Conservation (phyloP, 1,284 basidiomycete species). For the Megacollybia platyphylla region DNA sequence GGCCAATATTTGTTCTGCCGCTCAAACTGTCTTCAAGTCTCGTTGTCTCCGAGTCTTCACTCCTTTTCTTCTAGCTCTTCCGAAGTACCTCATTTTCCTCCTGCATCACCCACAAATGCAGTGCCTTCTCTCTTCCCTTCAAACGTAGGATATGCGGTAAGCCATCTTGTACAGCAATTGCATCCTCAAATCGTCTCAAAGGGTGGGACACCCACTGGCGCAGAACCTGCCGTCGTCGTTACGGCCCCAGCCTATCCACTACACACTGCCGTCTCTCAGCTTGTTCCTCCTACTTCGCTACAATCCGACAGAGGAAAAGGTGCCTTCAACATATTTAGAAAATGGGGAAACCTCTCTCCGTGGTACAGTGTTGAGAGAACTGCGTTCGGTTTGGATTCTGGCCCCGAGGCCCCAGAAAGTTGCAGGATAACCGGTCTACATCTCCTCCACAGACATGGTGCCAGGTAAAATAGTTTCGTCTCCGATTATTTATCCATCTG, state of each 20-base stretch:
- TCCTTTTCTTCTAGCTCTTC: constrained; percentile 62
- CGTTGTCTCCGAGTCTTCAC: constrained; percentile 16
- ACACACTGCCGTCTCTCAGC: constrained; percentile 56
- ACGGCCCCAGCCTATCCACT: constrained; percentile 71
- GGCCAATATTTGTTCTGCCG: constrained; percentile 27
- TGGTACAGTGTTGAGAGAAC: constrained; percentile 55
- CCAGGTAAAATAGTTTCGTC: constrained; percentile 21
- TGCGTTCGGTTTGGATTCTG: constrained; percentile 63
- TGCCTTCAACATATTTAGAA: constrained; percentile 53
- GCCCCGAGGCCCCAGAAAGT: constrained; percentile 53
- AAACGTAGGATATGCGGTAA: constrained; percentile 55
- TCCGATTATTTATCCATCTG: neutral
- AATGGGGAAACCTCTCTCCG: constrained; percentile 78
- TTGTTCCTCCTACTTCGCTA: constrained; percentile 34
- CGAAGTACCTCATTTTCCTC: constrained; percentile 57
- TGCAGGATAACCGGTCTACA: constrained; percentile 67
- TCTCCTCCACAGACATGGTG: constrained; percentile 70
- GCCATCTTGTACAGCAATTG: no score
- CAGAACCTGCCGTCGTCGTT: constrained; percentile 64
- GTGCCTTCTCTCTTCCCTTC: constrained; percentile 62
- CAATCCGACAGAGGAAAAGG: constrained; percentile 10
- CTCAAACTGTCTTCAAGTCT: constrained; percentile 13
- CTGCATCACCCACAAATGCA: constrained; percentile 54
- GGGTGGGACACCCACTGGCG: constrained; percentile 76
- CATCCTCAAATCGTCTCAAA: no score